Evolutionary conservation across 768 basidiomycete genomes (phyloP), one percentile per base, ranked within the genome.

Genomic region (Termitomyces sp.): DNA sequence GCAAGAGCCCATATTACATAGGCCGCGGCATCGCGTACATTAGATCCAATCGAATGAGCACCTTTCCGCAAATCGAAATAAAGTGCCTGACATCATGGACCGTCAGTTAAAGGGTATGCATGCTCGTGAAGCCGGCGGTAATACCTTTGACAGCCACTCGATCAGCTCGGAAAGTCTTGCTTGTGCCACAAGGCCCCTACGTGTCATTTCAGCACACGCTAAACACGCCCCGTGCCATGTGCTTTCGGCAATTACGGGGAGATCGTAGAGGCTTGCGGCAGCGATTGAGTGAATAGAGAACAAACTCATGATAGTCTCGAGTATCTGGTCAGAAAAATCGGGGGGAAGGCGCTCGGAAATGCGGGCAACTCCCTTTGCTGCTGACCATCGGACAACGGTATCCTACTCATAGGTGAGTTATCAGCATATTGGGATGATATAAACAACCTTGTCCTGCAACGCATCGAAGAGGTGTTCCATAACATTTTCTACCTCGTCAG

Each of bases 1-100:
- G 96, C 93, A 59, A 98, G 78, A 12, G 96, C 91, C 97, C 97
- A 99, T 5, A 97, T 73, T 18, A 94, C 92, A 75, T 98, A 99
- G 33, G 94, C 84, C 35, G 96, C 91, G 13, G 96, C 91, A 72
- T 99, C 97, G 38, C 97, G 89, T 45, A 98, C 96, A 64, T 87
- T 94, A 7, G 95, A 90, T 9, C 97, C 97, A 57, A 98, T 88
- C 0, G 95, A 96, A 72, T 97, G 95, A 0, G 94, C 84, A 40
- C 93, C 93, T 74, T 93, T 92, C 0, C 92, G 86, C 42, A 97
- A 82, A 73, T 98, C 96, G 70, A 97, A 98, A 66, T 88, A 90
- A 28, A 98, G 76, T 7, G 92, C 96, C 94, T 97, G 69, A 1
- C 40, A 36, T 61, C 36, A 58, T 24, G 20, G 57, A 52, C 58